Base-by-base conservation (phyloP, 768 basidiomycete genomes). In the Tremella yokohamensis region DNA sequence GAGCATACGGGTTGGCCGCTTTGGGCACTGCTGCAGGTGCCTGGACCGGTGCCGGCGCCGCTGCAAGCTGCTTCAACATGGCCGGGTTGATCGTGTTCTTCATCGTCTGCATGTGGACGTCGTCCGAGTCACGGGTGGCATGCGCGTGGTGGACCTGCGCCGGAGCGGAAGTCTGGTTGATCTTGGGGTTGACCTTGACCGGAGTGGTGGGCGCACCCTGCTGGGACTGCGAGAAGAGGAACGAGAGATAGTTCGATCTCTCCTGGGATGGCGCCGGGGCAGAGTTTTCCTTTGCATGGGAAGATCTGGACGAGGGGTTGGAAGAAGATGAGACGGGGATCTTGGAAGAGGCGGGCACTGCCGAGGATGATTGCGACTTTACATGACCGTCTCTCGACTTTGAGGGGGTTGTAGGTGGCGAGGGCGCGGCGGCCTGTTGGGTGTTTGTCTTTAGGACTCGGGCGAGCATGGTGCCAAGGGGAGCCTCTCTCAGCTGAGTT, bases 81-180 rank as follows among this genome's bases (percentile, higher is more conserved):
- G 64, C 60, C 1, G 75, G 72, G 49, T 69, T 68, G 63, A 73
- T 60, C 3, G 66, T 61, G 44, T 65, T 68, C 72, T 84, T 88
- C 25, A 87, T 84, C 0, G 90, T 89, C 62, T 84, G 83, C 89
- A 90, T 90, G 70, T 85, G 85, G 6, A 88, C 79, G 71, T 90
- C 87, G 25, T 70, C 73, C 38, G 64, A 60, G 13, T 64, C 56
- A 11, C 29, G 29, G 12, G 44, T 18, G 20, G 29, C 47, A 34
- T 54, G 50, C 18, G 40, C 56, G 49, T 60, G 53, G n/a, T 40
- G 48, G 44, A 40, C 22, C 22, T 39, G 45, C 3, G 16, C 20
- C 34, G 58, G 65, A n/a, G 47, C 47, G 20, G 65, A 44, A 24
- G 60, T 51, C 18, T 65, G 65, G 45, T 50, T 50, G 40, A 62